Percentiles rank a stretch among this genome's conserved stretches.
Evolutionary conservation across 2,329 filamentous ascomycete genomes (phyloP).

Genomic region (Endocalyx cinctus): DNA sequence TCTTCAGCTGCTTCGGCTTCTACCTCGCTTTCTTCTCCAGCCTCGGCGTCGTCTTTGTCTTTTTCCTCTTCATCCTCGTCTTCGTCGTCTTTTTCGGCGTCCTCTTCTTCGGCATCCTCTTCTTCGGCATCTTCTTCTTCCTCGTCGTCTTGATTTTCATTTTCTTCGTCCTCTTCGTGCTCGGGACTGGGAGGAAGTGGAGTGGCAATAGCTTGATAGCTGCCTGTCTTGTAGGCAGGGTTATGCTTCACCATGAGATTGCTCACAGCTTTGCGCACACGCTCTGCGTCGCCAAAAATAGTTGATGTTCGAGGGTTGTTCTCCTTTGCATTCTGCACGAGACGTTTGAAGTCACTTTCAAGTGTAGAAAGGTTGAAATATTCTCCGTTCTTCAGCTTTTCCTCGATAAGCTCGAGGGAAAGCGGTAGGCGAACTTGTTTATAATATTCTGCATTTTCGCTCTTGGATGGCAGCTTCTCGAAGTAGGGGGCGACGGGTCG

Average conservation of each 20-base stretch:
- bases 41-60: conserved; percentile 27
- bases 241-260: conserved; percentile 87
- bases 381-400: conserved; percentile 63
- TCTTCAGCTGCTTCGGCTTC: conserved; percentile 24
- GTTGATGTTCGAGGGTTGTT: conserved; percentile 71
- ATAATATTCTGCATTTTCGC: conserved; percentile 71
- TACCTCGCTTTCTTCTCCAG: conserved; percentile 25
- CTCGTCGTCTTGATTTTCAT: conserved; percentile 17
- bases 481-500: conserved; percentile 73
- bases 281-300: conserved; percentile 78
- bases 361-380: conserved; percentile 69
- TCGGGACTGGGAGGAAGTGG: conserved; percentile 53
- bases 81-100: conserved; percentile 15
- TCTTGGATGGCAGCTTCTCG: conserved; percentile 62
- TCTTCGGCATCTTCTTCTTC: conserved; percentile 15
- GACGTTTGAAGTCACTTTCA: conserved; percentile 81
- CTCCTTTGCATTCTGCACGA: conserved; percentile 83
- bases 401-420: conserved; percentile 71
- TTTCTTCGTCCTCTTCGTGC: conserved; percentile 35
- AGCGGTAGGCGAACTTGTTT: conserved; percentile 72
- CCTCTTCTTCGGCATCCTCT: conserved; percentile 12
- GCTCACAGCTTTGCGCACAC: conserved; percentile 78
- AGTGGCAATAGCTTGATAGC: conserved; percentile 68
- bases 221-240: conserved; percentile 67
- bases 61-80: conserved; percentile 29